phyloP scores from a whole-genome alignment of 1,284 basidiomycete genomes.

The Pseudozyma tsukubaensis region DNA sequence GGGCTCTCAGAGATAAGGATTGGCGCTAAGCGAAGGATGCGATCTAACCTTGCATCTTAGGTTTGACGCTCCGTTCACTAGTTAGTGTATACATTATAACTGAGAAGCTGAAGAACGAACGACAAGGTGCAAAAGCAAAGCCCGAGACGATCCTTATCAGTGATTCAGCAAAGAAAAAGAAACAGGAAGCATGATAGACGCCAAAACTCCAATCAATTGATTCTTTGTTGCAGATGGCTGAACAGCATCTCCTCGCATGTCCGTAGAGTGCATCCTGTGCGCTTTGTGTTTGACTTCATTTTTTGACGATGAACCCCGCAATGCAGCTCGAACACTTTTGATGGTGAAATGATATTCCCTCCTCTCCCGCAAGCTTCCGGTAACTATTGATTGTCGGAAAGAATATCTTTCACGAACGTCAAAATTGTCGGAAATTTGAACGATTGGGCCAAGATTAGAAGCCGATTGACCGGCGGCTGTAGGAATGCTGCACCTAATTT shows the following conservation, averaged over 20 bases:
- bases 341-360: no score
- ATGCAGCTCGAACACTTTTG: neutral
- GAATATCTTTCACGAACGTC: no score
- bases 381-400: no score
- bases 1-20: neutral
- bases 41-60: neutral
- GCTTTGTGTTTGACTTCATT: no score
- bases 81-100: neutral
- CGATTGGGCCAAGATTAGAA: no score
- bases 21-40: neutral
- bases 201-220: neutral
- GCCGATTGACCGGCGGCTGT: no score
- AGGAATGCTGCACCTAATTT: no score
- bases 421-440: no score
- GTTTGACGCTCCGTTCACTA: neutral
- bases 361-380: no score
- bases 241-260: constrained; percentile 7
- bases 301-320: neutral
- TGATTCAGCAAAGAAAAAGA: neutral
- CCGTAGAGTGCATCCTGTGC: neutral
- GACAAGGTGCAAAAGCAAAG: neutral
- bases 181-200: neutral
- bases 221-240: neutral
- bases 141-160: neutral
- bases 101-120: neutral